Evolutionary conservation across 2,329 filamentous ascomycete genomes (phyloP).

Genomic region (Pseudogymnoascus sp.): DNA sequence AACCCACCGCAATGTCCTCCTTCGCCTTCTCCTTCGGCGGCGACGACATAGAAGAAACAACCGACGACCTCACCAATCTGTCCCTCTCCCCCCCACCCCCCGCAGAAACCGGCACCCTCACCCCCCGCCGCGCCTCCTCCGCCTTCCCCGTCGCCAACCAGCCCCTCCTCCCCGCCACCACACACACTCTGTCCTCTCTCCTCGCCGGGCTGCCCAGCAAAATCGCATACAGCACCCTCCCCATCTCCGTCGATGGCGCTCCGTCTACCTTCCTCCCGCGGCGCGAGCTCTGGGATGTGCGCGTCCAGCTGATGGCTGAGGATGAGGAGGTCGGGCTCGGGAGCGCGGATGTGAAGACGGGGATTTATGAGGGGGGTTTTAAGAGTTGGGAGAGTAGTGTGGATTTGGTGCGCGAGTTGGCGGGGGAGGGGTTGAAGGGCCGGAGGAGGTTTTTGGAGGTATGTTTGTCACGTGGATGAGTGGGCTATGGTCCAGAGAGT

Average conservation of each 20-base stretch:
- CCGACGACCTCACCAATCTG: conserved; percentile 8
- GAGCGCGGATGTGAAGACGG: conserved; percentile 67
- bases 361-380: conserved; percentile 80
- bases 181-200: conserved; percentile 44
- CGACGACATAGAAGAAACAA: conserved; percentile 52
- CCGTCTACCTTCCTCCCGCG: conserved; percentile 53
- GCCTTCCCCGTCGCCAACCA: conserved; percentile 59
- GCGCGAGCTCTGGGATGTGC: conserved; percentile 74
- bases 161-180: conserved; percentile 48
- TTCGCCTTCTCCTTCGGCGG: conserved; percentile 51
- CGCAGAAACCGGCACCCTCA: conserved; percentile 28
- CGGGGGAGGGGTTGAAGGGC: conserved; percentile 18
- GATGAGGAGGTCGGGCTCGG: conserved; percentile 46
- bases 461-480: conserved; percentile 13
- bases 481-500: background rate
- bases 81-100: conserved; percentile 13
- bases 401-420: conserved; percentile 66
- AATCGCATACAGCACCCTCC: conserved; percentile 59
- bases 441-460: conserved; percentile 26
- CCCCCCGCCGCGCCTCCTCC: conserved; percentile 21
- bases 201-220: conserved; percentile 62
- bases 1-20: conserved; percentile 20
- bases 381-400: conserved; percentile 86
- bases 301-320: conserved; percentile 73
- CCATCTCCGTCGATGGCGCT: conserved; percentile 53